Evolutionary conservation across 306 rosid genomes (phyloP), one percentile per base, ranked within the genome.

Genomic region (Chamaecrista fasciculata): DNA sequence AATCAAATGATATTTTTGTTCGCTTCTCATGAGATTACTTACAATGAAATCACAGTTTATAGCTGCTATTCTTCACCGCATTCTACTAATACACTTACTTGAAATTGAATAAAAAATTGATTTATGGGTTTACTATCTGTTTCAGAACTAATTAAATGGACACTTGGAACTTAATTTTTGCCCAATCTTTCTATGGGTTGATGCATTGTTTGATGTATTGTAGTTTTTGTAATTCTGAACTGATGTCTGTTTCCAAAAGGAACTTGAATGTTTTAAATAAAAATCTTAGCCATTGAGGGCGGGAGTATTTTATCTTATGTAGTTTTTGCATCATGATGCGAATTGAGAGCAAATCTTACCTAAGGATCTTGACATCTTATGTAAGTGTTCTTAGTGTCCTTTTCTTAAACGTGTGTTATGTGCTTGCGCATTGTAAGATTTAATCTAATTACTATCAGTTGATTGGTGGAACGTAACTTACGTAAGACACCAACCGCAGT

Each of bases 1-100:
- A 29, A 59, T 48, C 67, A 36, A 59, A 67, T 48, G 19, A 11
- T 49, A 49, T 60, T 69, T 69, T 59, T 25, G 55, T 55, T 24
- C 14, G 67, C 72, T 40, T 44, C 11, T 52, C 28, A 46, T 14
- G 51, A 21, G 16, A 23, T 16, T n/a, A 49, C 21, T 36, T n/a
- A 36, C 18, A 44, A 76, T 62, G 19, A 40, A 60, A 25, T 28
- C 56, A 59, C 40, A 26, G 1, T 20, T 36, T 36, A 47, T 18
- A 67, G 34, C 46, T 67, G 28, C 46, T 67, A 11, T 24, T n/a
- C n/a, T 36, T 25, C 62, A 2, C 29, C 19, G 37, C 57, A 49
- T 60, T 75, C 47, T 51, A 21, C 58, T 60, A 58, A 28, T 60
- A 33, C 24, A 19, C 34, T 23, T n/a, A 44, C 36, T 33, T 28